Conservation (phyloP, 2,329 filamentous ascomycete genomes). For the Stachybotrys chartarum region DNA sequence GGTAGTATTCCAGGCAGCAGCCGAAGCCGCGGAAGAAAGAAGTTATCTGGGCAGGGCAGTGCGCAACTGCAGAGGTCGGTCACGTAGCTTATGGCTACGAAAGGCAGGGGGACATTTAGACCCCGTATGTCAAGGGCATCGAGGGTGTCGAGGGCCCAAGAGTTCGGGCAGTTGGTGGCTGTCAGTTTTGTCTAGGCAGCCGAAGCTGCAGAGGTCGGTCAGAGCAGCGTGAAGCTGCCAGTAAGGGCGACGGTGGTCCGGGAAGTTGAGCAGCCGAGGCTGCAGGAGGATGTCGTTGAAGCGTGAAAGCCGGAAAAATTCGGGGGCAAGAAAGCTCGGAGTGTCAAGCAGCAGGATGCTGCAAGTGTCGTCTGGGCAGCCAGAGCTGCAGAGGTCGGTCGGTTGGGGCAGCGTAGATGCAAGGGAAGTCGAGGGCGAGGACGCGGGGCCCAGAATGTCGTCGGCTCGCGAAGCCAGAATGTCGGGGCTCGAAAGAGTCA, state of each 20-base stretch:
- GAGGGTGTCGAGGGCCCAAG: no score
- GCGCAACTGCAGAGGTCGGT: no score
- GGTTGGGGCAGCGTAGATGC: conserved; percentile 1
- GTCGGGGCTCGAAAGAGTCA: conserved; percentile 2
- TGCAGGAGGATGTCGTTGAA: background rate
- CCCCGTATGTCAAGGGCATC: no score
- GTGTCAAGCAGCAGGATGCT: conserved; percentile 4
- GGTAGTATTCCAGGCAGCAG: no score
- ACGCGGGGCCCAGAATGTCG: conserved; percentile 3
- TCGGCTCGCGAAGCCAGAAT: conserved; percentile 5
- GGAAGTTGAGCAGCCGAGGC: conserved; percentile 1
- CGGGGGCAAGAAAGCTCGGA: conserved; percentile 1
- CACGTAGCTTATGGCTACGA: no score
- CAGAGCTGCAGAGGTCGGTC: conserved; percentile 8
- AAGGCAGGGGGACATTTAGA: no score
- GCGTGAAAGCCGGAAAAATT: background rate
- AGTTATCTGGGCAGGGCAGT: no score
- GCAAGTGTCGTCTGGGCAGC: conserved; percentile 4
- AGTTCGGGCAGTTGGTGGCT: no score
- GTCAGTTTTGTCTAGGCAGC: background rate
- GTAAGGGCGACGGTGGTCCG: background rate
- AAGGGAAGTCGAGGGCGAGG: conserved; percentile 5
- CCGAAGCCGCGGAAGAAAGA: no score
- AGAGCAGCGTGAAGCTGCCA: background rate
- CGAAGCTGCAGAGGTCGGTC: conserved; percentile 1